These are phyloP conservation scores for Tricholoma saponaceum DNA, from an alignment of 768 basidiomycete genomes.

Conservation along the genomic window DNA sequence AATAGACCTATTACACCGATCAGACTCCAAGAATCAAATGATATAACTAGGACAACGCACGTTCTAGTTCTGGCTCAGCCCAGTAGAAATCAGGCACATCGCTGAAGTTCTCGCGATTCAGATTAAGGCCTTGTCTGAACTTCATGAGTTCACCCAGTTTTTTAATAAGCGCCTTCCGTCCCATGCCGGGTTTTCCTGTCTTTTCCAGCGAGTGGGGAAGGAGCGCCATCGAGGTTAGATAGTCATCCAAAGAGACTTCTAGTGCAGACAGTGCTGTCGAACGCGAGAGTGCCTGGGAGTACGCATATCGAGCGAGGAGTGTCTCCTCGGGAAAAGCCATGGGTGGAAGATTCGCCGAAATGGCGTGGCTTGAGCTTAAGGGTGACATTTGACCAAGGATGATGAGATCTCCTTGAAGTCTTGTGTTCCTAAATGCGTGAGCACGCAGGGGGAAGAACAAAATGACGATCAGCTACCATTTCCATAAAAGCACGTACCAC, in stretches of 20 bases:
- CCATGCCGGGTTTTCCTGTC: slow-evolving; percentile 82
- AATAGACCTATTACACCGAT: slow-evolving; percentile 58
- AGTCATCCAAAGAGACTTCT: slow-evolving; percentile 80
- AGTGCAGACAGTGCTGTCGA: slow-evolving; percentile 85
- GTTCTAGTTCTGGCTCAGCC: slow-evolving; percentile 88
- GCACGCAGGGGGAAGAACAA: slow-evolving; percentile 6
- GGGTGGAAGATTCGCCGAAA: slow-evolving; percentile 41
- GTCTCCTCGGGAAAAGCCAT: slow-evolving; percentile 65
- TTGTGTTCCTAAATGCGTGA: slow-evolving; percentile 55
- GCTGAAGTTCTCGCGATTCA: slow-evolving; percentile 84
- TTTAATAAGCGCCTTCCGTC: slow-evolving; percentile 79
- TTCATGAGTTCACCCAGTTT: slow-evolving; percentile 90
- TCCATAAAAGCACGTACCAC: slow-evolving; percentile 21
- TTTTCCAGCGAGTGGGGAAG: slow-evolving; percentile 72
- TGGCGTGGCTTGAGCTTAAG: slow-evolving; percentile 47
- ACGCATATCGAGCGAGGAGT: slow-evolving; percentile 83
- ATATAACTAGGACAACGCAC: slow-evolving; percentile 31
- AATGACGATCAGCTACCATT: slow-evolving; percentile 8
- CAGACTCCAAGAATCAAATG: neutral
- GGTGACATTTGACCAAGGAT: slow-evolving; percentile 73
- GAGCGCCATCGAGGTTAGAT: slow-evolving; percentile 77
- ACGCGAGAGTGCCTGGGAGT: slow-evolving; percentile 86
- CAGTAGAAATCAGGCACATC: slow-evolving; percentile 94
- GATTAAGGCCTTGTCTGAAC: slow-evolving; percentile 88
- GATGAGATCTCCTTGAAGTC: slow-evolving; percentile 88